Percentiles rank a stretch among this genome's conserved stretches.
Evolutionary conservation across 2,329 filamentous ascomycete species (phyloP).

Genomic region (Fusarium metavorans): DNA sequence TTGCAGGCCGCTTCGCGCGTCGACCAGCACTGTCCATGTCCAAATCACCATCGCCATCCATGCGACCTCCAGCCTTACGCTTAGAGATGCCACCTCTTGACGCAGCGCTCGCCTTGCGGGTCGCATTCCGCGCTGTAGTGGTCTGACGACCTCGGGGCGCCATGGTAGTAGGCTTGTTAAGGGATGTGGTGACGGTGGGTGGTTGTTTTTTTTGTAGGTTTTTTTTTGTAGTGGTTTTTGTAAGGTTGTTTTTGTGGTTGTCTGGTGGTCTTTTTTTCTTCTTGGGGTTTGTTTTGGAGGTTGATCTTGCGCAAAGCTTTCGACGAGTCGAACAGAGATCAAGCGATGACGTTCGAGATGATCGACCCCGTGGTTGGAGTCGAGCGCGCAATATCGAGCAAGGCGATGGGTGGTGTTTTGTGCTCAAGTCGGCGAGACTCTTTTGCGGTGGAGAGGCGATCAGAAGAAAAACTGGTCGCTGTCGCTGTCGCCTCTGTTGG

Average conservation of each 20-base stretch:
- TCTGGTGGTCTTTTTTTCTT: slow-evolving; percentile 1
- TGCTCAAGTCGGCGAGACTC: background rate
- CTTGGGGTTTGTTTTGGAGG: slow-evolving; percentile 13
- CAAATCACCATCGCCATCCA: slow-evolving; percentile 70
- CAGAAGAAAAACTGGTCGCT: background rate
- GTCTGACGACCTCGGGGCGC: slow-evolving; percentile 50
- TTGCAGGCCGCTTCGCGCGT: slow-evolving; percentile 49
- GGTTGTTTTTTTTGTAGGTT: background rate
- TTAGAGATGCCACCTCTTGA: slow-evolving; percentile 64
- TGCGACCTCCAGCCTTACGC: slow-evolving; percentile 53
- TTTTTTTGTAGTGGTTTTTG: slow-evolving; percentile 8
- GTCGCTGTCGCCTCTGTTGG: background rate
- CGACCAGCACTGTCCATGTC: slow-evolving; percentile 63
- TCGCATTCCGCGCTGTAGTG: slow-evolving; percentile 47
- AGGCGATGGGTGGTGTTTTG: background rate
- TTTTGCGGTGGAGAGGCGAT: slow-evolving; percentile 1
- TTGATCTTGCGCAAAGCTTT: slow-evolving; percentile 2
- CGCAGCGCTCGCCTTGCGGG: slow-evolving; percentile 48
- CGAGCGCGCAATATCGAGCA: background rate
- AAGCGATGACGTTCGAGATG: slow-evolving; percentile 3
- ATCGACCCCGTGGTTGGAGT: slow-evolving; percentile 1
- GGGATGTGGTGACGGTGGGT: background rate
- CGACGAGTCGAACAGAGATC: slow-evolving; percentile 6
- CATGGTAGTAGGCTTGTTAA: slow-evolving; percentile 42
- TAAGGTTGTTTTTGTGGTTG: slow-evolving; percentile 7